phyloP scores from a whole-genome alignment of 805 yeast genomes.

The Saccharomycodes ludwigii region DNA sequence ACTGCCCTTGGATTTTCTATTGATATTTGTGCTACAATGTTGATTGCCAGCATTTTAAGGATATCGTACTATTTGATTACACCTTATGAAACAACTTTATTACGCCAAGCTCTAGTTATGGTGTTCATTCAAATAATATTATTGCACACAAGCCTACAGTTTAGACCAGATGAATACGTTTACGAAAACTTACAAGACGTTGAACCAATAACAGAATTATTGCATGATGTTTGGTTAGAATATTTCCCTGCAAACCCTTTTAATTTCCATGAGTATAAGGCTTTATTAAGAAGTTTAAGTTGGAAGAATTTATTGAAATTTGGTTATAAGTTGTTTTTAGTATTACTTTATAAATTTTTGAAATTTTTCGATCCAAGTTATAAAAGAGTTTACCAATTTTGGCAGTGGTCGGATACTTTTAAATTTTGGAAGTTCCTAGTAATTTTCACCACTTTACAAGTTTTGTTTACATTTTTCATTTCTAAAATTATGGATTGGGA shows the following conservation, averaged over 20 bases:
- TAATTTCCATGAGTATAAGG: slow-evolving; percentile 18
- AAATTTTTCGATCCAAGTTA: slow-evolving; percentile 62
- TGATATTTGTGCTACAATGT: slow-evolving; percentile 90
- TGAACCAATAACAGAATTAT: slow-evolving; percentile 18
- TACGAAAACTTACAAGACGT: slow-evolving; percentile 26
- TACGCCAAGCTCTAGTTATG: slow-evolving; percentile 78
- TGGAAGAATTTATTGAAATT: slow-evolving; percentile 14
- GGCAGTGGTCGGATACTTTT: slow-evolving; percentile 71
- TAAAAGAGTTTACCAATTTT: slow-evolving; percentile 51
- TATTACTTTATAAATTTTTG: slow-evolving; percentile 28
- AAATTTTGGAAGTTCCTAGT: slow-evolving; percentile 53
- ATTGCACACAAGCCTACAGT: slow-evolving; percentile 48
- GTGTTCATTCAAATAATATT: slow-evolving; percentile 61
- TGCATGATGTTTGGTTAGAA: slow-evolving; percentile 23
- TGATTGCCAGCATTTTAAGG: slow-evolving; percentile 60
- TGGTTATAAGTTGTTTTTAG: slow-evolving; percentile 15
- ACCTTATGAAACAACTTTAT: slow-evolving; percentile 69
- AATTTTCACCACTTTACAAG: slow-evolving; percentile 30
- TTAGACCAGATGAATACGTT: slow-evolving; percentile 35
- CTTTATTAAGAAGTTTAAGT: slow-evolving; percentile 13
- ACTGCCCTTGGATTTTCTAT: slow-evolving; percentile 73
- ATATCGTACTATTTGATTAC: slow-evolving; percentile 66
- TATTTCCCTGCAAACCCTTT: slow-evolving; percentile 19
- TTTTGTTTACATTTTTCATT: slow-evolving; percentile 19
- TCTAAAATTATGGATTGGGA: slow-evolving; percentile 27